Evolutionary conservation across 176 grass and related monocot species (phyloP), one percentile per base, ranked within the genome.

Genomic region (Chloris gayana): DNA sequence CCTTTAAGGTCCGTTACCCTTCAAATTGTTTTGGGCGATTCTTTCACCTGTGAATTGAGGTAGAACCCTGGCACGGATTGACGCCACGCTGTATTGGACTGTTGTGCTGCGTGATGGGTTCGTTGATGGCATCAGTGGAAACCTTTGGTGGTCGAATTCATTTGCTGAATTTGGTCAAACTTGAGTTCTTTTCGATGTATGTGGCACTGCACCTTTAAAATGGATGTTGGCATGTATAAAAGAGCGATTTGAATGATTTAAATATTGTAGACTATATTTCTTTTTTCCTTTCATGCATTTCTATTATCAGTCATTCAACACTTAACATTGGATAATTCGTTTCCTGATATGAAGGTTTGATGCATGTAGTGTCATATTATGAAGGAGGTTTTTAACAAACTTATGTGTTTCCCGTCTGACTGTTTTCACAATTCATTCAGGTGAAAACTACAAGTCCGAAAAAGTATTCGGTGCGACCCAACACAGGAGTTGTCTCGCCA

Each of bases 371-470:
- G 19, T 49, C 61, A 59, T 68, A 33, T 67, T 83, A 22, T 42
- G 33, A 18, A 80, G 45, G 45, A 46, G 27, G 37, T 39, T 62
- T n/a, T 42, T 81, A 14, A 75, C 8, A 0, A 24, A 13, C 47
- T 47, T 65, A 29, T 69, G 14, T 24, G 59, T 58, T 76, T 53
- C 68, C 62, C 25, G 14, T 53, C 26, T 67, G 12, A 68, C 29
- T 84, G 24, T 44, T 86, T 17, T 76, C 46, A 38, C 77, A 10
- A 21, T 59, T 50, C 15, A 64, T 69, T 79, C 78, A 97, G 93
- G 90, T 97, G 45, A 97, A 96, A 87, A 97, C 93, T 51, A 97
- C 93, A 11, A 97, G 85, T 74, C 93, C 88, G 62, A 93, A 79
- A 76, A 97, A 91, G 72, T 97, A 97, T 59, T 93, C 80, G 0